phyloP scores from a whole-genome alignment of 1,284 basidiomycete species.

The Exobasidium rhododendri region DNA sequence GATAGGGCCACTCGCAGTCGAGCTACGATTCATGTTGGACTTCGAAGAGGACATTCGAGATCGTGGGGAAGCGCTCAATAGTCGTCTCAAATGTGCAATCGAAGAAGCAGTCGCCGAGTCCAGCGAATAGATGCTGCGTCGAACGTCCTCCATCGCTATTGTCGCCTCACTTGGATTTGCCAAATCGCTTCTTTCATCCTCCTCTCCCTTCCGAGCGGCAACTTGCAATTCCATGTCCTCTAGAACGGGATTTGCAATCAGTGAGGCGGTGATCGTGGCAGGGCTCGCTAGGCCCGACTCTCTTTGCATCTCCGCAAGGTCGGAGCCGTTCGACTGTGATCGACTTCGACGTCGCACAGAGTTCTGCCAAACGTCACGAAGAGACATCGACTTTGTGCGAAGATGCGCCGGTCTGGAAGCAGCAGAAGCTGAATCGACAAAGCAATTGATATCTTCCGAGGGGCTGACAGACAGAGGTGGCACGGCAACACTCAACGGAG shows the following conservation, averaged over 20 bases:
- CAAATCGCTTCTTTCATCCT: neutral
- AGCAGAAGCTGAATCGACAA: neutral
- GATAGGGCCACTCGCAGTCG: neutral
- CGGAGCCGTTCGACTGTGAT: neutral
- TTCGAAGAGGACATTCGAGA: too few relatives aligned
- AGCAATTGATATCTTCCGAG: too few relatives aligned
- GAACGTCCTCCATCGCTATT: neutral
- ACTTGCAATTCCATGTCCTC: too few relatives aligned
- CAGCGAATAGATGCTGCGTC: neutral
- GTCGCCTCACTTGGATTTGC: neutral
- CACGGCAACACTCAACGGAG: too few relatives aligned
- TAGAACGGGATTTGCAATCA: too few relatives aligned
- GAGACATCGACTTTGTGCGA: neutral
- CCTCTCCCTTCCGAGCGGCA: too few relatives aligned
- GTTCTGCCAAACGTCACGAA: slow-evolving; percentile 4
- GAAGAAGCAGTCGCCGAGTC: neutral
- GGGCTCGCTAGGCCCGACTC: too few relatives aligned
- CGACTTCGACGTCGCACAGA: neutral
- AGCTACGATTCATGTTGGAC: neutral
- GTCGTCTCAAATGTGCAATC: neutral
- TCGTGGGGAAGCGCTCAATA: neutral
- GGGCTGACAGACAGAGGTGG: too few relatives aligned
- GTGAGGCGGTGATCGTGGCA: too few relatives aligned
- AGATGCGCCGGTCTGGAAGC: neutral
- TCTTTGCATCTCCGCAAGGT: neutral